Evolutionary conservation across 2,329 filamentous ascomycete genomes (phyloP).

Genomic region (Exophiala bonariae): DNA sequence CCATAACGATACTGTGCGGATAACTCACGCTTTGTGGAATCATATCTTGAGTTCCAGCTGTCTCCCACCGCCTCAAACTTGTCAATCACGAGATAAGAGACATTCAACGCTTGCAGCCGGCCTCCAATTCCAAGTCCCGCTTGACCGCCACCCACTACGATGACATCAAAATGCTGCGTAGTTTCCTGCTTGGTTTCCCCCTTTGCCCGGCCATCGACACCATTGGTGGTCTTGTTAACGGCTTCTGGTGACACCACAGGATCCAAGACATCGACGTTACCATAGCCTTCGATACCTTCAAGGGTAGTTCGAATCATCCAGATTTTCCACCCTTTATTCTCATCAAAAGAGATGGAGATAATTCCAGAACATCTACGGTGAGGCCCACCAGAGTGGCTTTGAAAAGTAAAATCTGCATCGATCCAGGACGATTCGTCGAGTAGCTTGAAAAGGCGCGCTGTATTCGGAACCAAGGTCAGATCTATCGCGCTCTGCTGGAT

Average conservation of each 20-base stretch:
- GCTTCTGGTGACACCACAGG: no score
- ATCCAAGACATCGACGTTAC: slow-evolving; percentile 23
- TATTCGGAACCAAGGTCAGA: no score
- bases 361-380: not conserved
- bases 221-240: no score
- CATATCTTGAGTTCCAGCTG: slow-evolving; percentile 60
- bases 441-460: no score
- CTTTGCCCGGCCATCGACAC: no score
- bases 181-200: no score
- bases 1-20: not conserved
- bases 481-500: no score
- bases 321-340: slow-evolving; percentile 27
- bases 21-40: slow-evolving; percentile 38
- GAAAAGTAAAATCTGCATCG: no score
- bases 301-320: slow-evolving; percentile 26
- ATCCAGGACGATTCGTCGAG: no score
- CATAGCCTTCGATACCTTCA: slow-evolving; percentile 21
- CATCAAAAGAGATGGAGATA: slow-evolving; percentile 6
- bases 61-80: slow-evolving; percentile 59
- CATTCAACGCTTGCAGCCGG: slow-evolving; percentile 58
- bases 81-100: slow-evolving; percentile 60
- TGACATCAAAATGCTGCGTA: not conserved
- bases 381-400: no score
- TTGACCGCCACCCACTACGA: slow-evolving; percentile 36
- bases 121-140: slow-evolving; percentile 58